These are phyloP conservation scores for Bipolaris sorokiniana DNA, from an alignment of 2,329 filamentous ascomycete genomes.

Conservation along the genomic window DNA sequence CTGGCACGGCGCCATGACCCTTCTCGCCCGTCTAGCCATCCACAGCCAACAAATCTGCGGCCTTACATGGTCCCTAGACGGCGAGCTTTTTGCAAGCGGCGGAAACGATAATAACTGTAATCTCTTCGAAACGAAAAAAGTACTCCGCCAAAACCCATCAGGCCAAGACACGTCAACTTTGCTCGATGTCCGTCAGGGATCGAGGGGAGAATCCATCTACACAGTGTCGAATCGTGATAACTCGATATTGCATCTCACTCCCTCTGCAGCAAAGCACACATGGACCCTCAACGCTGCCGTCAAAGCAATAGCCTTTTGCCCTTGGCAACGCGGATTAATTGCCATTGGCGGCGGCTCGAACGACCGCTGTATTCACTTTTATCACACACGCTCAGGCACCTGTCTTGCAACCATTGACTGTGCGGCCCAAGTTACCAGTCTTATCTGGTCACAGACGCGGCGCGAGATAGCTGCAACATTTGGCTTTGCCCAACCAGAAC, in stretches of 20 bases:
- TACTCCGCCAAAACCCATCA: slow-evolving; percentile 51
- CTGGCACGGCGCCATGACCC: slow-evolving; percentile 78
- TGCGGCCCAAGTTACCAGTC: slow-evolving; percentile 87
- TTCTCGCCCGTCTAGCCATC: slow-evolving; percentile 76
- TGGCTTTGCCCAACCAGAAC: slow-evolving; percentile 89
- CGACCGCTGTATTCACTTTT: slow-evolving; percentile 96
- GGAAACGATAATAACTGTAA: slow-evolving; percentile 92
- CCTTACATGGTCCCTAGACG: slow-evolving; percentile 82
- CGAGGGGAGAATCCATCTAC: slow-evolving; percentile 42
- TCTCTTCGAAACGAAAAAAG: slow-evolving; percentile 72
- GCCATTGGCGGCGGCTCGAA: slow-evolving; percentile 93
- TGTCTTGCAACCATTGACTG: slow-evolving; percentile 90
- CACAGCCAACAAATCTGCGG: slow-evolving; percentile 93
- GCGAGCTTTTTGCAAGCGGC: slow-evolving; percentile 80
- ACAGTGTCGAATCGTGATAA: slow-evolving; percentile 43
- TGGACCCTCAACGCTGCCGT: slow-evolving; percentile 86
- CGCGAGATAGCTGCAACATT: slow-evolving; percentile 93
- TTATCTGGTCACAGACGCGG: slow-evolving; percentile 86
- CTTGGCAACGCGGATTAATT: slow-evolving; percentile 85
- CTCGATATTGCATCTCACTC: slow-evolving; percentile 54
- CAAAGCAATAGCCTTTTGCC: slow-evolving; percentile 96
- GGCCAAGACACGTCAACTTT: slow-evolving; percentile 18
- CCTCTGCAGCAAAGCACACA: slow-evolving; percentile 69
- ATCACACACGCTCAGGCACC: slow-evolving; percentile 81
- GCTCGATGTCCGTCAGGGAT: slow-evolving; percentile 35